Conservation (phyloP, 2,329 filamentous ascomycete genomes). For the Macroventuria anomochaeta region DNA sequence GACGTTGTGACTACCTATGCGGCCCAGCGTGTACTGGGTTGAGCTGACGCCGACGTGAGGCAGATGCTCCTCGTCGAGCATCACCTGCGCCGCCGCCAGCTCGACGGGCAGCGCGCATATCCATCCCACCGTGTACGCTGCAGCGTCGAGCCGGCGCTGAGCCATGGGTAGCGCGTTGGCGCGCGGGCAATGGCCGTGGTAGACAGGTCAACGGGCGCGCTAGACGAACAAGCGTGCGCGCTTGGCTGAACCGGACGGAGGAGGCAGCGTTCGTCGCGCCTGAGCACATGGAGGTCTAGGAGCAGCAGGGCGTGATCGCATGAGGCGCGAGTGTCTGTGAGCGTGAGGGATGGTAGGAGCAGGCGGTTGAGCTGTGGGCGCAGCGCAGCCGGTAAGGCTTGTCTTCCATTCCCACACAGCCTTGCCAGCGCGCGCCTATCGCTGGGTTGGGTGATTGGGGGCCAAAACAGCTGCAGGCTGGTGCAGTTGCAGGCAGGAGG, state of each 20-base stretch:
- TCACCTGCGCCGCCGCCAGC: slow-evolving; percentile 35
- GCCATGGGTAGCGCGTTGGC: background rate
- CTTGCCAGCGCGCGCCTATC: background rate
- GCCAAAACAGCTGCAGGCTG: background rate
- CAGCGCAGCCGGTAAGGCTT: background rate
- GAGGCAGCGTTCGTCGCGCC: background rate
- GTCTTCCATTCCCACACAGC: background rate
- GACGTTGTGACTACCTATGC: slow-evolving; percentile 41
- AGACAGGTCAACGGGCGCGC: background rate
- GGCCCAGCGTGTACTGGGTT: slow-evolving; percentile 32
- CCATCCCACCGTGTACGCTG: slow-evolving; percentile 44
- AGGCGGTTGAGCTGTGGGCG: background rate
- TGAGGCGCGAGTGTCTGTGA: too few species aligned
- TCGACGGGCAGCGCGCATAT: slow-evolving; percentile 44
- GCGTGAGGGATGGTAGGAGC: background rate
- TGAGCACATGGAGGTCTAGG: background rate
- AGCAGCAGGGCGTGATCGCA: background rate
- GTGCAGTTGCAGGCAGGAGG: background rate
- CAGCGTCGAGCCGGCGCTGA: background rate
- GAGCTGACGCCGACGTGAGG: slow-evolving; percentile 22
- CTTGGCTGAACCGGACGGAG: background rate
- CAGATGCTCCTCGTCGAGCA: slow-evolving; percentile 28
- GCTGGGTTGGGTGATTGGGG: background rate
- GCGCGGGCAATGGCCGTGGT: background rate
- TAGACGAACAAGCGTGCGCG: background rate